phyloP scores from a whole-genome alignment of 2,329 filamentous ascomycete species.

The Aspergillus sp. region DNA sequence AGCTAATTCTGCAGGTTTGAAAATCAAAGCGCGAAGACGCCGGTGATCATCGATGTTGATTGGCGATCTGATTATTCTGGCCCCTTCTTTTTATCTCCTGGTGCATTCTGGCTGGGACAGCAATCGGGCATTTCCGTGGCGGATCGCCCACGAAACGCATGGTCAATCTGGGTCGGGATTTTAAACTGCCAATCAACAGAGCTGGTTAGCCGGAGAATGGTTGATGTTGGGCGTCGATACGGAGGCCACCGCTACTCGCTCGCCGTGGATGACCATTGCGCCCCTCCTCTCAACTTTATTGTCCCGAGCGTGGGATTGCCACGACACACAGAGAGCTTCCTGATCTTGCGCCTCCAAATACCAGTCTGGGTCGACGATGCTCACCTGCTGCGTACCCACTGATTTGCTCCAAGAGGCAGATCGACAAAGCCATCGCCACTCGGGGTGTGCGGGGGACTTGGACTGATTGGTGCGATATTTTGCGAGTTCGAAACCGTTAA shows the following conservation, averaged over 20 bases:
- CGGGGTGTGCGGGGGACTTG: conserved; percentile 22
- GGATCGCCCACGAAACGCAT: conserved; percentile 27
- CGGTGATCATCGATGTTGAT: conserved; percentile 14
- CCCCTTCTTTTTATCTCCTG: conserved; percentile 11
- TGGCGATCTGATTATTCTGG: conserved; percentile 9
- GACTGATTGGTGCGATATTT: conserved; percentile 31
- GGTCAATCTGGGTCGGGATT: conserved; percentile 25
- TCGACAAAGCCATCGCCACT: conserved; percentile 27
- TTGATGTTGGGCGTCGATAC: conserved; percentile 24
- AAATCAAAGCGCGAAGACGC: conserved; percentile 15
- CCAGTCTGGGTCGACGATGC: neutral
- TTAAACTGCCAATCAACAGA: conserved; percentile 30
- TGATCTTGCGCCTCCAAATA: neutral
- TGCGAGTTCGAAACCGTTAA: conserved; percentile 22
- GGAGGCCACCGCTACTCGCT: conserved; percentile 16
- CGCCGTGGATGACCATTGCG: neutral
- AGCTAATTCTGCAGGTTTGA: conserved; percentile 11
- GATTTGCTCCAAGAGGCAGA: conserved; percentile 17
- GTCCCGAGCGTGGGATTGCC: conserved; percentile 4
- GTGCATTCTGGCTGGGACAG: conserved; percentile 5
- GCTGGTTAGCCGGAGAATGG: conserved; percentile 9
- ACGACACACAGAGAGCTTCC: conserved; percentile 7
- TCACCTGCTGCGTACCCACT: conserved; percentile 1
- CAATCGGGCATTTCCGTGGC: conserved; percentile 34
- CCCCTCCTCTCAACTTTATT: conserved; percentile 6